phyloP scores from a whole-genome alignment of 1,284 basidiomycete species.

The Trichosporon sp. region DNA sequence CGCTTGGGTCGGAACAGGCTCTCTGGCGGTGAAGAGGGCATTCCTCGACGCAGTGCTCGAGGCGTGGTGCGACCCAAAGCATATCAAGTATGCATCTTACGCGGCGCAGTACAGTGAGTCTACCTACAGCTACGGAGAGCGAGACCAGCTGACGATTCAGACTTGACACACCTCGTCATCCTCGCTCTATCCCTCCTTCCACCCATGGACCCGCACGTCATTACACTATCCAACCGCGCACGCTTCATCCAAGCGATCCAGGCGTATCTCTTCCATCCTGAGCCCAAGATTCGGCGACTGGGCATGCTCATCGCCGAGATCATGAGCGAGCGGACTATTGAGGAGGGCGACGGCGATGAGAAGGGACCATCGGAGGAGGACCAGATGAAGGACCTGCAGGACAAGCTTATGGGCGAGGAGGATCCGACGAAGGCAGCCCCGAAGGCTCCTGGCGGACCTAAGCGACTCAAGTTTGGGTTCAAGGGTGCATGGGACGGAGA shows the following conservation, averaged over 20 bases:
- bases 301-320: constrained; percentile 91
- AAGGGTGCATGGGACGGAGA: constrained; percentile 69
- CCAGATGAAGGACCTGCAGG: constrained; percentile 39
- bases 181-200: constrained; percentile 60
- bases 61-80: constrained; percentile 45
- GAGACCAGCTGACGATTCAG: constrained; percentile 49
- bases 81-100: constrained; percentile 44
- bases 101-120: constrained; percentile 40
- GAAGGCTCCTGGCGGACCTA: constrained; percentile 44
- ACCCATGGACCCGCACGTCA: constrained; percentile 48
- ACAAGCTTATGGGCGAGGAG: constrained; percentile 38
- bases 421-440: constrained; percentile 8
- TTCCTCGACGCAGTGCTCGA: constrained; percentile 39
- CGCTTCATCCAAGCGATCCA: constrained; percentile 68
- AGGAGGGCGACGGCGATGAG: constrained; percentile 7
- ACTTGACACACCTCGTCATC: constrained; percentile 65
- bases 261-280: constrained; percentile 70
- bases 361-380: constrained; percentile 15
- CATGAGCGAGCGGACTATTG: constrained; percentile 36
- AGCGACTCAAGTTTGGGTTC: constrained; percentile 64
- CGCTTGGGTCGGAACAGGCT: constrained; percentile 28
- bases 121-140: not conserved
- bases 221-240: constrained; percentile 51
- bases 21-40: constrained; percentile 12
- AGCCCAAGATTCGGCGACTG: constrained; percentile 69